These are phyloP conservation scores for Sugiyamaella smithiae DNA, from an alignment of 805 yeast species.

Conservation along the genomic window DNA sequence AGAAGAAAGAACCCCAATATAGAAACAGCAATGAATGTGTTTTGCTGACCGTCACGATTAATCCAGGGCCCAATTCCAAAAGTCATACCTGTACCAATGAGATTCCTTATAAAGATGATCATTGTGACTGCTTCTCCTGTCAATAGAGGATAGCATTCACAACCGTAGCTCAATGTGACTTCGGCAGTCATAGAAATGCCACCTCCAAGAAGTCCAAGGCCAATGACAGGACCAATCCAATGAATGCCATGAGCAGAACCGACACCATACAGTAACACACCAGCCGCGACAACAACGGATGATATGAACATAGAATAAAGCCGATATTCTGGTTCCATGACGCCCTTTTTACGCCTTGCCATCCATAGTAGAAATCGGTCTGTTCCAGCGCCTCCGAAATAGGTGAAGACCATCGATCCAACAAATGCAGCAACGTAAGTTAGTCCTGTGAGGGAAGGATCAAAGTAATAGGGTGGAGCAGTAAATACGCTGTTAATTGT, in stretches of 20 bases:
- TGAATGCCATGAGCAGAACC: slow-evolving; percentile 44
- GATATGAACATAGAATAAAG: slow-evolving; percentile 53
- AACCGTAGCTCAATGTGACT: slow-evolving; percentile 57
- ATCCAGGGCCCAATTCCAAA: neutral
- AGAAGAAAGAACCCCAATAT: neutral
- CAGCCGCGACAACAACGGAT: slow-evolving; percentile 42
- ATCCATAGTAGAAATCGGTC: slow-evolving; percentile 47
- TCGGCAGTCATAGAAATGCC: slow-evolving; percentile 62
- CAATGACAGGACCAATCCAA: slow-evolving; percentile 58
- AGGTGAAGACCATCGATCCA: slow-evolving; percentile 59
- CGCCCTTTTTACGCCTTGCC: slow-evolving; percentile 48
- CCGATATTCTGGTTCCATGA: slow-evolving; percentile 63
- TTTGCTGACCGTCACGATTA: neutral
- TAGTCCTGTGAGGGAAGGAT: slow-evolving; percentile 49
- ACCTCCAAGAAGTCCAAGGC: slow-evolving; percentile 55
- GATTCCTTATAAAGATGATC: slow-evolving; percentile 52
- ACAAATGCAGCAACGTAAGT: slow-evolving; percentile 55
- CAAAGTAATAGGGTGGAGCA: slow-evolving; percentile 44
- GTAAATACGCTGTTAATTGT: slow-evolving; percentile 50
- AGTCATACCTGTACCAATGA: slow-evolving; percentile 38
- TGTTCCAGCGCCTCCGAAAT: slow-evolving; percentile 49
- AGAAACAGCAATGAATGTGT: neutral
- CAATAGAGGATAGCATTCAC: slow-evolving; percentile 54
- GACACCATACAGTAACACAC: slow-evolving; percentile 66
- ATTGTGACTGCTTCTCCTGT: slow-evolving; percentile 60